Base-by-base conservation (phyloP, 495 filamentous ascomycete genomes). In the Aspergillus conjunctus region DNA sequence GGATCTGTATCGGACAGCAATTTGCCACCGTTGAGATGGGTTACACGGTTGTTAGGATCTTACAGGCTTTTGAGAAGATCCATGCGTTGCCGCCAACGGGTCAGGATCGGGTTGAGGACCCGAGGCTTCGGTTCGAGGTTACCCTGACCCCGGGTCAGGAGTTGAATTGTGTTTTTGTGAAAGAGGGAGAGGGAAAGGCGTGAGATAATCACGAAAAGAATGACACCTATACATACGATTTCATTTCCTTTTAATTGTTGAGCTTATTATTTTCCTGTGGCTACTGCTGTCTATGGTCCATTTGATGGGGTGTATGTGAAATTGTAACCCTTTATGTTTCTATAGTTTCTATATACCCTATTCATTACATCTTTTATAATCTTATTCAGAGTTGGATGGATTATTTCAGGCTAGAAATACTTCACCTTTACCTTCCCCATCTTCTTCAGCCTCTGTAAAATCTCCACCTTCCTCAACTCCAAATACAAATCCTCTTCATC, bases 1-100 rank as follows among this genome's bases (percentile, higher is more conserved):
- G 83, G 3, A 86, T 85, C 46, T 87, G 85, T 66, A 77, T 88
- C 30, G 85, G 84, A 0, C 84, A 85, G 71, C 82, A 87, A 61
- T 85, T 87, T 69, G 87, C 86, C 15, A 75, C 82, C 26, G 81
- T 82, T 26, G 84, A 89, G 69, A 83, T 86, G 59, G 75, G 77
- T 15, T 89, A 88, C 59, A 83, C 85, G 1, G 66, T 87, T 30
- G 82, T 87, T 15, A 69, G 85, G 22, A 73, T 90, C 21, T 58
- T 88, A 59, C 88, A 89, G 74, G 78, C 75, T 49, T 89, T 86
- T 69, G 79, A 83, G 44, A 61, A 71, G 46, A 72, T 89, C 45
- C 71, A 70, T 55, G 72, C 71, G 7, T 14, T 74, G 34, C 73
- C 75, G 20, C 66, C 66, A 17, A 64, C 48, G 43, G 76, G 75